Evolutionary conservation across 2,329 filamentous ascomycete genomes (phyloP).

Genomic region (Colletotrichum lini): DNA sequence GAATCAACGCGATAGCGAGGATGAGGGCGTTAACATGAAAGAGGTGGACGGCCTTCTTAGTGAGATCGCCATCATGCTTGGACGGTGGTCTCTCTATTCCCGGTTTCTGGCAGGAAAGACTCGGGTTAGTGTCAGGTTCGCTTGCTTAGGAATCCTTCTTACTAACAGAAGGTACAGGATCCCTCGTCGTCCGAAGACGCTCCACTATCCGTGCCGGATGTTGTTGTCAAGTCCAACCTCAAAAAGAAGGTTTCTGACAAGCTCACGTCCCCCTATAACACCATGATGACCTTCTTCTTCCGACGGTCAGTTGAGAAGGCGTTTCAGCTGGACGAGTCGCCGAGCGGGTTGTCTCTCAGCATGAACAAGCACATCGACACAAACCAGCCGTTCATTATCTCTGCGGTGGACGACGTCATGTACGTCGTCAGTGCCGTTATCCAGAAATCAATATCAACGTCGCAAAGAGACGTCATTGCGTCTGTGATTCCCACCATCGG

Average conservation of each 20-base stretch:
- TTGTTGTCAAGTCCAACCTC: constrained; percentile 85
- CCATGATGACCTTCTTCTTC: constrained; percentile 97
- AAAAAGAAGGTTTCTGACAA: constrained; percentile 82
- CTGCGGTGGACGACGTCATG: constrained; percentile 98
- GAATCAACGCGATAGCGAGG: constrained; percentile 78
- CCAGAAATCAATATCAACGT: constrained; percentile 88
- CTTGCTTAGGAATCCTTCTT: neutral
- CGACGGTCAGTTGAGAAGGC: constrained; percentile 96
- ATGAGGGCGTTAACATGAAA: constrained; percentile 96
- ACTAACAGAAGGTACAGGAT: constrained; percentile 60
- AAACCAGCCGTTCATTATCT: constrained; percentile 91
- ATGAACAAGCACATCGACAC: constrained; percentile 79
- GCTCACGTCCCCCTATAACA: constrained; percentile 86
- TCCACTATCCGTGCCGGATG: constrained; percentile 76
- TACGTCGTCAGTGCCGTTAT: constrained; percentile 97
- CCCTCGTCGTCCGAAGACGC: constrained; percentile 66
- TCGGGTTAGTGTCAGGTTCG: constrained; percentile 68
- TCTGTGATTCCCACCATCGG: constrained; percentile 84
- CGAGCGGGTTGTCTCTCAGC: constrained; percentile 83
- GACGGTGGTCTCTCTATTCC: constrained; percentile 92
- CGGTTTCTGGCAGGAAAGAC: constrained; percentile 91
- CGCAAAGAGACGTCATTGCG: constrained; percentile 82
- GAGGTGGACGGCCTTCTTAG: constrained; percentile 90
- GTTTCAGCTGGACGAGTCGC: constrained; percentile 94
- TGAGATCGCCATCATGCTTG: constrained; percentile 93